Evolutionary conservation across 176 grass and related monocot genomes (phyloP), one percentile per base, ranked within the genome.

Genomic region (Aegilops bicornis): DNA sequence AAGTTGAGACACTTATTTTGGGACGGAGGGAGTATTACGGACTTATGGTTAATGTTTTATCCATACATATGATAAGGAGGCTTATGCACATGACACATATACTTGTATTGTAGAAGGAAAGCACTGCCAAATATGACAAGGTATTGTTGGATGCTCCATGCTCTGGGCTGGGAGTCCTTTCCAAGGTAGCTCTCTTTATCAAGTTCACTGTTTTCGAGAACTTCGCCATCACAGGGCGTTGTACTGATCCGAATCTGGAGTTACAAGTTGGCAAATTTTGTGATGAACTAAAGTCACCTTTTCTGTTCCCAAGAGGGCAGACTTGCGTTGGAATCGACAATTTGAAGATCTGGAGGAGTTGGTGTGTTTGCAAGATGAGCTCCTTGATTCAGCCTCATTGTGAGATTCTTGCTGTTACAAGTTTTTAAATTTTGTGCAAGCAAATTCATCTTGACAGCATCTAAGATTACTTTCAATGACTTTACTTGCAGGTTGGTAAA

Each of bases 241-340:
- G 75, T 82, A 88, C 36, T 22, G 78, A 80, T 40, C 15, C 40
- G 11, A 71, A 76, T 77, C 23, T 81, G 69, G 50, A 76, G 35
- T 23, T 20, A 78, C 37, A 86, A 82, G 19, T 32, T 68, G 5
- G 12, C 56, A 47, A 15, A 12, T 45, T 89, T 35, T 61, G 76
- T 47, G 59, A 76, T 81, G 56, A 76, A 61, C 13, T 83, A 23
- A 86, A 25, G 8, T 23, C 65, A 66, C 60, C 19, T 80, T 79
- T 82, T 62, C 25, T 80, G 79, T 89, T 78, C 27, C 64, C 62
- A 89, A 97, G 95, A 93, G 93, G 82, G 93, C 95, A 74, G 95
- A 98, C 78, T 90, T 98, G 69, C 95, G 95, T 72, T 98, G 95
- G 95, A 98, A 98, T 85, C 95, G 95, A 74, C 70, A 86, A 47